Base-by-base conservation (phyloP, 163 green algal genomes). In the Coccomyxa subellipsoidea region DNA sequence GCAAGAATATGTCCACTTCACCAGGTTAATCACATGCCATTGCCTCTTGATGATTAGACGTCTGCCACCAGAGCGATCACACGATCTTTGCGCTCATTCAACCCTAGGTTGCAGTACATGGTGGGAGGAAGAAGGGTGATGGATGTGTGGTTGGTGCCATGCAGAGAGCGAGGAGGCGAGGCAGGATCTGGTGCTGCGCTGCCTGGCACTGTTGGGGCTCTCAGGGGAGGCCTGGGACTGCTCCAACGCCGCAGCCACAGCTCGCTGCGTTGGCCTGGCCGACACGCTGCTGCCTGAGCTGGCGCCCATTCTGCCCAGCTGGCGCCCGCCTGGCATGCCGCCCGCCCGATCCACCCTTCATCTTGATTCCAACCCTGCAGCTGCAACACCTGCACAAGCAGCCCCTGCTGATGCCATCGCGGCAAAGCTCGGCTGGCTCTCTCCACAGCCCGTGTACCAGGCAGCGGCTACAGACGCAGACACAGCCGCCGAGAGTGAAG, bases 181-280 rank as follows among this genome's bases (percentile, higher is more conserved):
- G 66, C 29, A 73, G 66, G 66, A 73, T 79, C 85, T 94, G 27
- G 78, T 91, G 21, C 73, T 90, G 31, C 89, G 84, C 29, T 85
- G 81, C 80, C 70, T 91, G 76, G 80, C 84, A 37, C 82, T 94
- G 82, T 82, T 94, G 79, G 91, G 91, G 0, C 87, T 85, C 36
- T 87, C 86, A 2, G 76, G 92, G 69, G 36, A 40, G 9, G 4
- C 27, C 5, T 81, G 73, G 73, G 76, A 79, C 25, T 82, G 37
- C 78, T 83, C 73, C 77, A 85, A 85, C 75, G 72, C 80, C n/a
- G 1, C 31, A 7, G 76, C 69, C 25, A 34, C 54, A 9, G 35
- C 10, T 3, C 76, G 47, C 15, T 39, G 5, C 35, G 21, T 71
- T 29, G 31, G 53, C 53, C 40, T 77, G 66, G 82, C 35, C 25